Conservation (phyloP, 306 rosid genomes). For the Cucurbita moschata region DNA sequence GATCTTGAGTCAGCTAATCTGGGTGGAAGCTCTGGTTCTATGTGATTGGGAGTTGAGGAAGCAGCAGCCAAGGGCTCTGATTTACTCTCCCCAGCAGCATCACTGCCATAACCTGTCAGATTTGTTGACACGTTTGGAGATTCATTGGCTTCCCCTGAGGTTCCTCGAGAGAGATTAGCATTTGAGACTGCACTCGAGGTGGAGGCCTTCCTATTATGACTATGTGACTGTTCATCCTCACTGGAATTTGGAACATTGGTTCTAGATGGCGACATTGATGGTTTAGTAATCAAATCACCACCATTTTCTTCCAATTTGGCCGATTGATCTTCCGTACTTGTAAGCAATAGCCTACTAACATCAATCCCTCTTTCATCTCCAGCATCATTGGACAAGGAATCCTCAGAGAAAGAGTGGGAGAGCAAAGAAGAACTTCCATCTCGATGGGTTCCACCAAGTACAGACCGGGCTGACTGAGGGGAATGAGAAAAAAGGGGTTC, state of each 20-base stretch:
- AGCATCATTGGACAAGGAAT: slow-evolving; percentile 6
- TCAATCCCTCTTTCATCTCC: slow-evolving; percentile 3
- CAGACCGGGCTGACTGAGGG: slow-evolving; percentile 6
- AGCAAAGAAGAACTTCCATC: slow-evolving; percentile 4
- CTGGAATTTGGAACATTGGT: neutral
- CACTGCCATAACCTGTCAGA: slow-evolving; percentile 55
- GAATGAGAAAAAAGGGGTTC: slow-evolving; percentile 3
- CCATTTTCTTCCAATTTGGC: slow-evolving; percentile 1
- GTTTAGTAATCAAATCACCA: neutral
- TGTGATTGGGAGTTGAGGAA: neutral
- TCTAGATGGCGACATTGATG: slow-evolving; percentile 8
- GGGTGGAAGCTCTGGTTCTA: slow-evolving; percentile 36
- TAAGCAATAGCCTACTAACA: neutral
- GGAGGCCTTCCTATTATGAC: slow-evolving; percentile 5
- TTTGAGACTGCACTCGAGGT: slow-evolving; percentile 8
- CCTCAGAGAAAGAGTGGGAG: slow-evolving; percentile 1
- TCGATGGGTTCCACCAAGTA: neutral
- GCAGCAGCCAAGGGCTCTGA: slow-evolving; percentile 25
- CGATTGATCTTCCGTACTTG: neutral
- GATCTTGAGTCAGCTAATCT: slow-evolving; percentile 42
- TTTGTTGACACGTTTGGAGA: slow-evolving; percentile 35
- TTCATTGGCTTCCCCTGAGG: slow-evolving; percentile 37
- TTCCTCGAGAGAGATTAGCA: slow-evolving; percentile 24
- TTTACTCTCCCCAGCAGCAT: slow-evolving; percentile 41
- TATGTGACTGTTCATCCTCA: slow-evolving; percentile 2